These are phyloP conservation scores for Podaxis mareebaensis DNA, from an alignment of 768 basidiomycete genomes.

Conservation along the genomic window DNA sequence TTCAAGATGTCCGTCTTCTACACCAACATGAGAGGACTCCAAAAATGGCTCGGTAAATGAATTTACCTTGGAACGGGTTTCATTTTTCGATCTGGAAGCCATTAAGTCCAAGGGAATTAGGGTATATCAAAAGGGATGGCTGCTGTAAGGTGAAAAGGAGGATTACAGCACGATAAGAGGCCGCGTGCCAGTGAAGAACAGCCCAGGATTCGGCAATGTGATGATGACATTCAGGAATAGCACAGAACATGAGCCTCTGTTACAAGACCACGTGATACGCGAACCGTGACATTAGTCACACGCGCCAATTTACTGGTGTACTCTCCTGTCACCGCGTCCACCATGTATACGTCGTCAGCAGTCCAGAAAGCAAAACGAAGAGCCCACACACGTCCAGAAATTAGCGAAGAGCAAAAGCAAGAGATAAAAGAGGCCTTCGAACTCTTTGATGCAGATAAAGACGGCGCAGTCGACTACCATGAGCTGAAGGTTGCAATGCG, in stretches of 20 bases:
- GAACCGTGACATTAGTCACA: constrained; percentile 5
- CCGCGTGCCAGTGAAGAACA: not conserved
- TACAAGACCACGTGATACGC: constrained; percentile 8
- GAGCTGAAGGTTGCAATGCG: constrained; percentile 99
- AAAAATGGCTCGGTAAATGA: not conserved
- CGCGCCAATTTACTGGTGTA: constrained; percentile 7
- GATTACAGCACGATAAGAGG: constrained; percentile 4
- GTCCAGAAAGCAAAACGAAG: constrained; percentile 75
- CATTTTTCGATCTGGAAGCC: not conserved
- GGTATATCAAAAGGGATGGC: not conserved
- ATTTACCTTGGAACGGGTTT: not conserved
- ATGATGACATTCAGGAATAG: not conserved
- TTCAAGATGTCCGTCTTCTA: not conserved
- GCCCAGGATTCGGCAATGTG: not conserved
- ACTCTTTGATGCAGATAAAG: constrained; percentile 98
- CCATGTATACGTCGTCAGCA: constrained; percentile 65
- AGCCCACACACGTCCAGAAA: constrained; percentile 76
- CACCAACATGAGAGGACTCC: not conserved
- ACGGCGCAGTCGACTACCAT: constrained; percentile 94
- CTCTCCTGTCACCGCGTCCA: constrained; percentile 18
- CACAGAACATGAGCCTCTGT: not conserved
- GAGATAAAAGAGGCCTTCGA: constrained; percentile 99
- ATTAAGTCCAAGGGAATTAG: not conserved
- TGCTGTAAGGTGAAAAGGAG: not conserved
- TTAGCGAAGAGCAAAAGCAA: constrained; percentile 87